Evolutionary conservation across 371 early-diverging fungal species (phyloP).

Genomic region (Lichtheimia ramosa): DNA sequence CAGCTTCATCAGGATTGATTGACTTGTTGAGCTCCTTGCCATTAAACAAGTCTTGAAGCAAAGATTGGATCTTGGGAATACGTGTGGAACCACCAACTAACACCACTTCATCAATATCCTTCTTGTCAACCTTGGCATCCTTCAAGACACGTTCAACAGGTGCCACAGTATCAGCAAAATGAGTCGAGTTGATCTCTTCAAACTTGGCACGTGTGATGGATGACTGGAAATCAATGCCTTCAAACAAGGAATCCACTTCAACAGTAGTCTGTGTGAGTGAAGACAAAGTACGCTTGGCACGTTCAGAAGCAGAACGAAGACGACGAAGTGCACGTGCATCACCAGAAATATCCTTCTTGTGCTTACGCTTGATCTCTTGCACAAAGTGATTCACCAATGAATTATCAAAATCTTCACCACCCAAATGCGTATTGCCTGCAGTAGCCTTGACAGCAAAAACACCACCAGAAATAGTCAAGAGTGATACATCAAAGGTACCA

Average conservation of each 20-base stretch:
- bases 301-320: conserved; percentile 94
- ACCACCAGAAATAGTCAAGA: conserved; percentile 87
- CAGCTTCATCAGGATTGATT: conserved; percentile 95
- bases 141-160: conserved; percentile 83
- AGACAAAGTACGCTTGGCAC: conserved; percentile 96
- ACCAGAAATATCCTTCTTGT: conserved; percentile 75
- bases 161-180: conserved; percentile 82
- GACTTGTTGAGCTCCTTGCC: conserved; percentile 88
- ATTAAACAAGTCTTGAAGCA: conserved; percentile 93
- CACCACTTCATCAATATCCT: conserved; percentile 93
- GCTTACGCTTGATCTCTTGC: conserved; percentile 84
- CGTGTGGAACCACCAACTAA: conserved; percentile 99
- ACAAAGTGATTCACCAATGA: conserved; percentile 80
- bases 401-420: conserved; percentile 99
- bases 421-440: conserved; percentile 96
- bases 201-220: conserved; percentile 93
- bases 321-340: conserved; percentile 91
- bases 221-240: conserved; percentile 87
- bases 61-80: conserved; percentile 99
- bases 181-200: conserved; percentile 89
- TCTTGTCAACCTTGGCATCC: conserved; percentile 94
- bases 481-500: conserved; percentile 96
- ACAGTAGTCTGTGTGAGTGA: conserved; percentile 81
- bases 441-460: conserved; percentile 95
- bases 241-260: conserved; percentile 90